phyloP scores from a whole-genome alignment of 176 grass and related monocot species.

The Triticum turgidum region DNA sequence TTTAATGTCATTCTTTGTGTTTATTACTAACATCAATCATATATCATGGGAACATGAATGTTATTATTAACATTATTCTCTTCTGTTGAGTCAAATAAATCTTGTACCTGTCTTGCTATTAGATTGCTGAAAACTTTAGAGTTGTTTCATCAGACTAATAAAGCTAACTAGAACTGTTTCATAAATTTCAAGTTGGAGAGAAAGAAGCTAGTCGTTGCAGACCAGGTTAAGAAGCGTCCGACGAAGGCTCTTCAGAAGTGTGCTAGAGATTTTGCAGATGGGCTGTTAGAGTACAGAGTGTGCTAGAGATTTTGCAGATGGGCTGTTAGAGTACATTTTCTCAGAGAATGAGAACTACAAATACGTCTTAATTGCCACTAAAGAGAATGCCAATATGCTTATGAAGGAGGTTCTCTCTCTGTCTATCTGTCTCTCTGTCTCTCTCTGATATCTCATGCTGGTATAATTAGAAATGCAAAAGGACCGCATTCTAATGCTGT shows the following conservation, averaged over 20 bases:
- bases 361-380: conserved; percentile 5
- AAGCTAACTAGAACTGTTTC: background rate
- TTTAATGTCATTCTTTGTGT: background rate
- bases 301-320: conserved; percentile 9
- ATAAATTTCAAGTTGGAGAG: background rate
- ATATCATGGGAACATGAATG: background rate
- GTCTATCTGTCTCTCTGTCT: background rate
- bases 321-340: conserved; percentile 7
- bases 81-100: background rate
- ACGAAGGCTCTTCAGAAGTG: conserved; percentile 1
- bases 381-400: conserved; percentile 17
- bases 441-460: background rate
- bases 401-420: conserved; percentile 7
- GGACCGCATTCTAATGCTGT: background rate
- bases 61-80: background rate
- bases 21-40: background rate
- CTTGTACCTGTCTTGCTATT: background rate
- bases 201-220: background rate
- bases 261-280: conserved; percentile 9
- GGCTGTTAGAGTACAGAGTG: background rate
- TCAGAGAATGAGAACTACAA: conserved; percentile 9
- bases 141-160: background rate
- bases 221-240: background rate
- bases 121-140: background rate
- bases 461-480: background rate